A percentile compares a stretch with the other conserved stretches of the same genome.
Evolutionary conservation across 208 protist genomes (phyloP).

Genomic region (Acanthamoeba sp.): DNA sequence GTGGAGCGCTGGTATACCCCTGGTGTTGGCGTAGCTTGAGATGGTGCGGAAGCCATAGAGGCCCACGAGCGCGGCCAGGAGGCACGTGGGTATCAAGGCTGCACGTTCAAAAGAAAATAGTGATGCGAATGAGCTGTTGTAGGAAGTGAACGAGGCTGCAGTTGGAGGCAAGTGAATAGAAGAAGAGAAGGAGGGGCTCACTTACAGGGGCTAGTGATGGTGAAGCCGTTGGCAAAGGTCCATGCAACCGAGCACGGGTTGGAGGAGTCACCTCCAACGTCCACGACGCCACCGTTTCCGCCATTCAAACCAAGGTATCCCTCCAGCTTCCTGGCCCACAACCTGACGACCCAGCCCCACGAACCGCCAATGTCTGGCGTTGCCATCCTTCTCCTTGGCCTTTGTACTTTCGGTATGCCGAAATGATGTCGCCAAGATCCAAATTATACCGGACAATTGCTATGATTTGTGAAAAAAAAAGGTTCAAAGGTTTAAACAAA

Average conservation of each 20-base stretch:
- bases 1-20: too few relatives aligned
- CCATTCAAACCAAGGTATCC: not conserved
- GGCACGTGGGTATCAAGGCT: constrained; percentile 22
- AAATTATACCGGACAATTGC: too few relatives aligned
- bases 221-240: not conserved
- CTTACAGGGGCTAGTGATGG: constrained; percentile 5
- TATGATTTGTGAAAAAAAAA: too few relatives aligned
- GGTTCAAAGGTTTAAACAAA: too few relatives aligned
- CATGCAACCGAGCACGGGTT: not conserved
- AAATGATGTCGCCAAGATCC: too few relatives aligned
- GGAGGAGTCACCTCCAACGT: not conserved
- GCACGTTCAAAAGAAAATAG: not conserved
- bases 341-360: not conserved
- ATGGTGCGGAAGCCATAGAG: not conserved
- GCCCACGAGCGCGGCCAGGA: not conserved
- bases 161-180: not conserved
- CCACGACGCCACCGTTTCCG: too few relatives aligned
- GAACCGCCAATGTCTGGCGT: too few relatives aligned
- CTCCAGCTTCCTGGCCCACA: not conserved
- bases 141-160: too few relatives aligned
- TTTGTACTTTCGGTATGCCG: too few relatives aligned
- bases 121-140: too few relatives aligned
- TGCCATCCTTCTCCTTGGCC: too few relatives aligned
- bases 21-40: not conserved
- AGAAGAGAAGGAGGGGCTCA: not conserved